phyloP scores from a whole-genome alignment of 163 green algal species.

The Chlorella variabilis region DNA sequence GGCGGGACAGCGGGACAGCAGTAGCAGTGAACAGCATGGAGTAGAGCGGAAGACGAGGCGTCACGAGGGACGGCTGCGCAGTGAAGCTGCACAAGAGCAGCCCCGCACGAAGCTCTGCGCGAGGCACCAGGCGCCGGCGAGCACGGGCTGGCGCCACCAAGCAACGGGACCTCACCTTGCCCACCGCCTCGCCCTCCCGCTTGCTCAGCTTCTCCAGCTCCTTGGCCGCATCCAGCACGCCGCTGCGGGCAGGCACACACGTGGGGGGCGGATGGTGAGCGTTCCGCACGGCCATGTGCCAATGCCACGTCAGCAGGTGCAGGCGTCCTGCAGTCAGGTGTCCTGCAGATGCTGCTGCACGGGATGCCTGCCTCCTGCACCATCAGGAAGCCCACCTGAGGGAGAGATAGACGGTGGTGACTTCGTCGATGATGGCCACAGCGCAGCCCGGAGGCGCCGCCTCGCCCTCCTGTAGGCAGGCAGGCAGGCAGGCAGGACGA shows the following conservation, averaged over 20 bases:
- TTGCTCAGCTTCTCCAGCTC: constrained; percentile 94
- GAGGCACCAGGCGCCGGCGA: neutral
- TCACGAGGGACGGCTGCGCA: too few species aligned
- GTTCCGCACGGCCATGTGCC: too few species aligned
- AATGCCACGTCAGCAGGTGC: too few species aligned
- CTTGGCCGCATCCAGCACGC: constrained; percentile 89
- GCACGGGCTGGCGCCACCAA: neutral
- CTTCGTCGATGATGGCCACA: constrained; percentile 88
- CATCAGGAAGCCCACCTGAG: neutral
- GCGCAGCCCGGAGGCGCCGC: constrained; percentile 77
- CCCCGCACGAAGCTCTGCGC: too few species aligned
- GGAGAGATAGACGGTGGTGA: constrained; percentile 54
- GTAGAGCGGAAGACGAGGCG: too few species aligned
- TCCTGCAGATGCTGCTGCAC: too few species aligned
- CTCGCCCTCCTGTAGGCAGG: constrained; percentile 31
- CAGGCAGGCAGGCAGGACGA: neutral
- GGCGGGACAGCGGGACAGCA: too few species aligned
- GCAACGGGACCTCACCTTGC: neutral
- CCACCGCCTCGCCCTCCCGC: constrained; percentile 61
- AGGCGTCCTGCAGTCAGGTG: too few species aligned
- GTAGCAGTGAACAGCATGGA: neutral
- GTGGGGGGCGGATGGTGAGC: neutral
- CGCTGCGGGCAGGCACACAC: constrained; percentile 42
- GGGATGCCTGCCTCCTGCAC: too few species aligned
- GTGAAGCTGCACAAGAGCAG: too few species aligned